Base-by-base conservation (phyloP, 768 basidiomycete species). In the Boletus sp. region DNA sequence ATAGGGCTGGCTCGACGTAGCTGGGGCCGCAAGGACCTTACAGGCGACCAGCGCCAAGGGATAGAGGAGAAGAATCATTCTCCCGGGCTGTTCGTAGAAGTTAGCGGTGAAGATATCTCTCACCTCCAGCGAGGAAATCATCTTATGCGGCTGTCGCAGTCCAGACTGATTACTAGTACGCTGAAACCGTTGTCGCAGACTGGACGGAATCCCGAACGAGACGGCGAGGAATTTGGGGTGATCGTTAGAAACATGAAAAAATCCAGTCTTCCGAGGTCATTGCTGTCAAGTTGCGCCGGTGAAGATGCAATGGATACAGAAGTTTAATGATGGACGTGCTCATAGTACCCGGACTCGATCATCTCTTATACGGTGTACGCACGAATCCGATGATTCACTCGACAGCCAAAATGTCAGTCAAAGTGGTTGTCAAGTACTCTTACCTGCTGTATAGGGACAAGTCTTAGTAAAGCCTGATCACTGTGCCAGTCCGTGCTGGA, bases 31-130 rank as follows among this genome's bases (percentile, higher is more conserved):
- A 32, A 55, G 20, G 1, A 45, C 46, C 10, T 30, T 47, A 28
- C 10, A 35, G 36, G 58, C 61, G 55, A 54, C 61, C 59, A 65
- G 65, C 63, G 59, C 68, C 30, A 63, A 41, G 11, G 54, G 17
- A 50, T 18, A 55, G 24, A 60, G 10, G n/a, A 33, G 12, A 4
- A 39, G 6, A 42, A 41, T 7, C 65, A 67, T 68, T 33, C 20
- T 48, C 28, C 28, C 41, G 28, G 11, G 30, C 18, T 20, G 42
- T 44, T 39, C 18, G 14, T 46, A 28, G 39, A 47, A 28, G 32
- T 45, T 5, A 40, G 39, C 18, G 14, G 17, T 20, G 12, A 42
- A 46, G n/a, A 36, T 3, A 36, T 24, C 8, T 24, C 8, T 52
- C 18, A 30, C 29, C 44, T 29, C 8, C 20, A 11, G 32, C 24